A percentile compares a stretch with the other conserved stretches of the same genome.
Conservation (phyloP, 1,139 yeast genomes). For the Debaryomyces sp. region DNA sequence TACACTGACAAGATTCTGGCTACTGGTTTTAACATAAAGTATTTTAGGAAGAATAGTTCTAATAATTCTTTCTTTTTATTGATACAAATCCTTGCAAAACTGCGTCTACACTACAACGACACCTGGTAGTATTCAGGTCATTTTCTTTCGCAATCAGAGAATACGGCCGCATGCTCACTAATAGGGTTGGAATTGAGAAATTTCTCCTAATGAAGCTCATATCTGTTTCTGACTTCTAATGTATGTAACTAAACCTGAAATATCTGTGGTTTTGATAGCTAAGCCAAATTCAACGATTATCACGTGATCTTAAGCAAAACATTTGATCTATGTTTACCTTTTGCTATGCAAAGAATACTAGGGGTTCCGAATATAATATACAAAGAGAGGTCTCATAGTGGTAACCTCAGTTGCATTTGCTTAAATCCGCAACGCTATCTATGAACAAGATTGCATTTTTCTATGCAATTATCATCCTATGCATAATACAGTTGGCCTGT, state of each 20-base stretch:
- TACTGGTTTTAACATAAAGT: no score
- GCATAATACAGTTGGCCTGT: background rate
- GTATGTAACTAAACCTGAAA: background rate
- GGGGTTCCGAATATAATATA: background rate
- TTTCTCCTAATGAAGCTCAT: no score
- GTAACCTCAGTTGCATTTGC: background rate
- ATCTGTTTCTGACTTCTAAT: no score
- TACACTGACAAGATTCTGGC: no score
- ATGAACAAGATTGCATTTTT: conserved; percentile 1
- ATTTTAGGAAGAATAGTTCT: no score
- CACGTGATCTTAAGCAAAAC: background rate
- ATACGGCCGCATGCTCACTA: no score
- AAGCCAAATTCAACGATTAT: background rate
- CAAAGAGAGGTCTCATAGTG: background rate
- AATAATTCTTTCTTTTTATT: no score
- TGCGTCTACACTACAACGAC: no score
- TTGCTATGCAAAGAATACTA: background rate
- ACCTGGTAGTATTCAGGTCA: no score
- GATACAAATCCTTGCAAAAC: no score
- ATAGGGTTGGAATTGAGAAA: no score
- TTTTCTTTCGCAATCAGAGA: no score
- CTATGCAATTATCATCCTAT: background rate
- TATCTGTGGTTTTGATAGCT: background rate
- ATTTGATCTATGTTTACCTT: background rate
- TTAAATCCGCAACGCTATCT: background rate